phyloP scores from a whole-genome alignment of 148 eudicot species.

The Limonium bicolor region DNA sequence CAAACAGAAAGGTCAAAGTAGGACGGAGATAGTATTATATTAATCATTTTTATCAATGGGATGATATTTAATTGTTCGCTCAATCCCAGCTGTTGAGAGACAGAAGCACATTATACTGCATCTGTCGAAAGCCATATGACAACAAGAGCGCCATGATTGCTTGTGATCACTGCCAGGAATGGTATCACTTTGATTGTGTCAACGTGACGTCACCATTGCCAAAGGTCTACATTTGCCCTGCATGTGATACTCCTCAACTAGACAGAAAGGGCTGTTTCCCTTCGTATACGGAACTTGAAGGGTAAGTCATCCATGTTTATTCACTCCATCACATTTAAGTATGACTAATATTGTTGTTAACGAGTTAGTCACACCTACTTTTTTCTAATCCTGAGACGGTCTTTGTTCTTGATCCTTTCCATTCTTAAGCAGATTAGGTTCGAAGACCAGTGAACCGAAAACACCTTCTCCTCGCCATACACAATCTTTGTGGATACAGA shows the following conservation, averaged over 20 bases:
- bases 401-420: not conserved
- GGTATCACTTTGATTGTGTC: slow-evolving; percentile 97
- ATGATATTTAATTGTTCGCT: too few relatives aligned
- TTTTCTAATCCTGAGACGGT: not conserved
- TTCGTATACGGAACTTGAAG: slow-evolving; percentile 21
- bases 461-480: slow-evolving; percentile 67
- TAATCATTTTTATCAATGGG: too few relatives aligned
- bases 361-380: not conserved
- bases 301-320: slow-evolving; percentile 19
- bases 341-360: not conserved
- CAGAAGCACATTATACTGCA: slow-evolving; percentile 86
- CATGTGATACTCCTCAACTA: slow-evolving; percentile 37
- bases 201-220: slow-evolving; percentile 56
- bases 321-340: not conserved
- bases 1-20: too few relatives aligned
- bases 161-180: slow-evolving; percentile 93
- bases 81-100: slow-evolving; percentile 62
- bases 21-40: not conserved
- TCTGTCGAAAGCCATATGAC: slow-evolving; percentile 86
- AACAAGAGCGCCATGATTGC: slow-evolving; percentile 90
- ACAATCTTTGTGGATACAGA: slow-evolving; percentile 32
- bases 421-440: slow-evolving; percentile 23
- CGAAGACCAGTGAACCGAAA: slow-evolving; percentile 63
- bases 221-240: slow-evolving; percentile 74
- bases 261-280: slow-evolving; percentile 23